These are phyloP conservation scores for Zarea fungicola DNA, from an alignment of 2,329 filamentous ascomycete species.

Conservation along the genomic window DNA sequence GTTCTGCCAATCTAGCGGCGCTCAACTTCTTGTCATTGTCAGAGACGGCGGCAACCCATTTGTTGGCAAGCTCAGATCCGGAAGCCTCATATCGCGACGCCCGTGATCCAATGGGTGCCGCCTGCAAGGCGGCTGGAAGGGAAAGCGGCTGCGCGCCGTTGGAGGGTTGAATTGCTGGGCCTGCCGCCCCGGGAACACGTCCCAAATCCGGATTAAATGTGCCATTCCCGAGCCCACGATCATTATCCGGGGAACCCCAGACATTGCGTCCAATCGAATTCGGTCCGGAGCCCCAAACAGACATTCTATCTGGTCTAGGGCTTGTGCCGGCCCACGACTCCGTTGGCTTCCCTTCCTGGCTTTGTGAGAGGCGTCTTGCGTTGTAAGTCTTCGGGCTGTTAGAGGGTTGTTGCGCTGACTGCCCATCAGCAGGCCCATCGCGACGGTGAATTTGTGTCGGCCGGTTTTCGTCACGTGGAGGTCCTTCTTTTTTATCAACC, in stretches of 20 bases:
- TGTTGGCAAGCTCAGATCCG: slow-evolving; percentile 31
- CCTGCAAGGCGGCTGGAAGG: slow-evolving; percentile 26
- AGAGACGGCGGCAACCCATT: slow-evolving; percentile 39
- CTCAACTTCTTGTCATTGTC: slow-evolving; percentile 42
- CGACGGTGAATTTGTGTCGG: slow-evolving; percentile 32
- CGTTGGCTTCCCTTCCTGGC: slow-evolving; percentile 27
- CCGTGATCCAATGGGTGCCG: slow-evolving; percentile 27
- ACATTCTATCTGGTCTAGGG: slow-evolving; percentile 42
- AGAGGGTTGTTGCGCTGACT: slow-evolving; percentile 18
- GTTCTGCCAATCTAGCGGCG: slow-evolving; percentile 33
- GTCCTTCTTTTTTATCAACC: slow-evolving; percentile 47
- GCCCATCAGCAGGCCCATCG: slow-evolving; percentile 17
- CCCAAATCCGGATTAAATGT: slow-evolving; percentile 64
- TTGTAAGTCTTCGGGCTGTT: slow-evolving; percentile 16
- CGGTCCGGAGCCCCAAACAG: slow-evolving; percentile 43
- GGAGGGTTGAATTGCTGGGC: slow-evolving; percentile 27
- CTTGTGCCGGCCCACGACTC: slow-evolving; percentile 34
- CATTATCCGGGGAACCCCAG: slow-evolving; percentile 69
- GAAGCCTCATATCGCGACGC: slow-evolving; percentile 24
- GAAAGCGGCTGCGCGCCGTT: slow-evolving; percentile 43
- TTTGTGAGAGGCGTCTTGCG: slow-evolving; percentile 27
- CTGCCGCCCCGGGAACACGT: slow-evolving; percentile 36
- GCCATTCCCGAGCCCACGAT: slow-evolving; percentile 70
- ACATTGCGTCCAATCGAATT: slow-evolving; percentile 54
- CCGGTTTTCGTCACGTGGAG: slow-evolving; percentile 36